Percentiles rank a stretch among this genome's conserved stretches.
Conservation (phyloP, 176 grass and related monocot species). For the Alloteropsis semialata region DNA sequence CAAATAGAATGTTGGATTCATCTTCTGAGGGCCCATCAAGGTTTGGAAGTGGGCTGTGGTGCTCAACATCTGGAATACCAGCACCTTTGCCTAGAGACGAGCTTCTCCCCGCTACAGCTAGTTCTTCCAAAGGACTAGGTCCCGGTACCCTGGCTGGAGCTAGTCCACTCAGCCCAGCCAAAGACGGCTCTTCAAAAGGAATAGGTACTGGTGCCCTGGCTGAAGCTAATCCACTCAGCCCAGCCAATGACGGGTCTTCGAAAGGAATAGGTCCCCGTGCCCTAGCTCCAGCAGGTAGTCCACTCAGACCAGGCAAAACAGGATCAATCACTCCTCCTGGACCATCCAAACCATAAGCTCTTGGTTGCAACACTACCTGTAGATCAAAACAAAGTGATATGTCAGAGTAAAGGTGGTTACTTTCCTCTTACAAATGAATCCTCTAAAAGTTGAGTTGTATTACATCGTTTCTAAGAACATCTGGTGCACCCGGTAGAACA, state of each 20-base stretch:
- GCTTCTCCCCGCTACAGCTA: slow-evolving; percentile 36
- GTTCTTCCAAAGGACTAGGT: slow-evolving; percentile 54
- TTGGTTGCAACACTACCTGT: slow-evolving; percentile 45
- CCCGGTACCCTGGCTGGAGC: slow-evolving; percentile 20
- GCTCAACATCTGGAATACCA: slow-evolving; percentile 30
- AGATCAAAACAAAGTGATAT: slow-evolving; percentile 1
- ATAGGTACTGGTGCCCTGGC: slow-evolving; percentile 26
- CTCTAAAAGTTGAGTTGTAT: slow-evolving; percentile 4
- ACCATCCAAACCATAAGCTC: slow-evolving; percentile 45
- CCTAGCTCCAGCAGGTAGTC: slow-evolving; percentile 32
- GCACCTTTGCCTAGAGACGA: slow-evolving; percentile 38
- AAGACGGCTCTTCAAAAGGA: slow-evolving; percentile 38
- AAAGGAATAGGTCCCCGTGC: slow-evolving; percentile 34
- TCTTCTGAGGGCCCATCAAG: slow-evolving; percentile 40
- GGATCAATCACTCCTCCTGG: slow-evolving; percentile 16
- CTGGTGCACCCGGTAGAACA: slow-evolving; percentile 38
- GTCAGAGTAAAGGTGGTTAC: neutral
- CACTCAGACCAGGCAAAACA: slow-evolving; percentile 28
- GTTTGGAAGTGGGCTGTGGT: neutral
- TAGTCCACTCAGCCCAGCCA: slow-evolving; percentile 16
- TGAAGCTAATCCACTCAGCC: slow-evolving; percentile 22
- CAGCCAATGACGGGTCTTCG: slow-evolving; percentile 41
- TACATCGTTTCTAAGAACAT: slow-evolving; percentile 50
- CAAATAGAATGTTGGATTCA: slow-evolving; percentile 84
- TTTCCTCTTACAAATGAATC: neutral